Base-by-base conservation (phyloP, 1,284 basidiomycete genomes). In the Ustilago cynodontis region DNA sequence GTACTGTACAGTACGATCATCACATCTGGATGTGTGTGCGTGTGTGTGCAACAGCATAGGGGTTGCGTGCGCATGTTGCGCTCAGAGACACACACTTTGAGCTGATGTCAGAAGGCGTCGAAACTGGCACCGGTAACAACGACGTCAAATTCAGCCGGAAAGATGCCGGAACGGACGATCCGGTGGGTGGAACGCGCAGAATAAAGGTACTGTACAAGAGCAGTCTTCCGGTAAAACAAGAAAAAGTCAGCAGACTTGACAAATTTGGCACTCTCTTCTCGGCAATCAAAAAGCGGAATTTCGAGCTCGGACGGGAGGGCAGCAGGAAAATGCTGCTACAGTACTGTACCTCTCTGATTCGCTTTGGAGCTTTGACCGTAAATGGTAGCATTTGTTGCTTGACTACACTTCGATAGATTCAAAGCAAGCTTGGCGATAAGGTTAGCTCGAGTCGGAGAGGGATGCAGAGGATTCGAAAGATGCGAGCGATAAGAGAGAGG, bases 201-300 rank as follows among this genome's bases (percentile, higher is more conserved):
- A n/a, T n/a, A n/a, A n/a, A n/a, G n/a, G n/a, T n/a, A n/a, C n/a
- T n/a, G n/a, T n/a, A n/a, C n/a, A n/a, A n/a, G n/a, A n/a, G n/a
- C n/a, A n/a, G n/a, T n/a, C n/a, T n/a, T 35, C 33, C 26, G 51
- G 47, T 4, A 49, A 24, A 49, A 28, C 24, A 24, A 18, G 16
- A 43, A 56, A 45, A 33, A 47, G 55, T 57, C 55, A 57, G 41
- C 43, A 57, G 28, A 18, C 43, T 47, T 57, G 55, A 57, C 55
- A 57, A 57, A 57, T 57, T 33, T 33, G 5, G 31, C 31, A 14
- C 7, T 26, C 9, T 20, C 41, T 43, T 8, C 41, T 9, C 58
- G 47, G 37, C 58, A 52, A 50, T 39, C 31, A 39, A 28, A 31
- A 26, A 22, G 47, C 47, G 47, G 47, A 29, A 49, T 49, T 49